Conservation (phyloP, 768 basidiomycete species). For the Neoboletus brunneissimus region DNA sequence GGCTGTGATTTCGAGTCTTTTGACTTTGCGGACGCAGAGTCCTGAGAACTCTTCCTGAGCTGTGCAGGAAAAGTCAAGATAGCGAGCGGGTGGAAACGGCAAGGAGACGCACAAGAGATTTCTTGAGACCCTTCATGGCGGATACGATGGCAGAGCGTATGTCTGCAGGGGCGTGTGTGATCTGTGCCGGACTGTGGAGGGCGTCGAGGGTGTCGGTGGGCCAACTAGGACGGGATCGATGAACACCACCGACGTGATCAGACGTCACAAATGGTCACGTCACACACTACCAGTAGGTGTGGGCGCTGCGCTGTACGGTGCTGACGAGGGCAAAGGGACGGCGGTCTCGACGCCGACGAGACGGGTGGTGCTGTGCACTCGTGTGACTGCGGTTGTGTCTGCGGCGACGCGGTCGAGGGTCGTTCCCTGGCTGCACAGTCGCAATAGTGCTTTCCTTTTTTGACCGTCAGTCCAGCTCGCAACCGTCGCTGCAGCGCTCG, state of each 20-base stretch:
- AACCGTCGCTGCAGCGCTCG: slow-evolving; percentile 12
- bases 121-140: slow-evolving; percentile 81
- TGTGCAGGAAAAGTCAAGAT: slow-evolving; percentile 33
- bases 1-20: slow-evolving; percentile 56
- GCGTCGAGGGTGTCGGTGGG: slow-evolving; percentile 14
- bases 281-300: slow-evolving; percentile 13
- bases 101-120: slow-evolving; percentile 60
- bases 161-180: slow-evolving; percentile 8
- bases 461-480: slow-evolving; percentile 21
- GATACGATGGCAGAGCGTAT: slow-evolving; percentile 12
- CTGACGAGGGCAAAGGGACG: not conserved
- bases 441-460: slow-evolving; percentile 24
- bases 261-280: slow-evolving; percentile 31
- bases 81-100: slow-evolving; percentile 15
- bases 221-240: slow-evolving; percentile 40
- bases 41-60: slow-evolving; percentile 70
- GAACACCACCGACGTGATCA: slow-evolving; percentile 34
- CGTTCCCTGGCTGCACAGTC: not conserved
- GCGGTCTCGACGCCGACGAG: not conserved
- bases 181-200: slow-evolving; percentile 7
- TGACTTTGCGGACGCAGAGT: slow-evolving; percentile 63
- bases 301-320: slow-evolving; percentile 6
- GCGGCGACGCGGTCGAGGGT: not conserved
- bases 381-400: not conserved
- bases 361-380: not conserved